Conservation (phyloP, 164 flowering plant species). For the Paratinospora sagittata region DNA sequence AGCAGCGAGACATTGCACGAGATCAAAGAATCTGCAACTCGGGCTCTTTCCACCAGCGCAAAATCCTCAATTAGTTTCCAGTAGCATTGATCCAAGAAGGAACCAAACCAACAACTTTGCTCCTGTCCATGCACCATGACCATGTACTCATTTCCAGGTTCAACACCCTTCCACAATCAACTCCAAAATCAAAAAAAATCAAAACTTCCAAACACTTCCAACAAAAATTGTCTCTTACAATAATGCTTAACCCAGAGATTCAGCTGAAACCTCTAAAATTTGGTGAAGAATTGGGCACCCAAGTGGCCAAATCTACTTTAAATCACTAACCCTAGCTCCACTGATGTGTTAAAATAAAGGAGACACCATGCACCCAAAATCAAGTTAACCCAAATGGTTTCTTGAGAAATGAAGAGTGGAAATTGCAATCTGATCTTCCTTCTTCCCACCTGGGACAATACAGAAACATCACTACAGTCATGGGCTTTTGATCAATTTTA, state of each 20-base stretch:
- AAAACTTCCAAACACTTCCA: slow-evolving; percentile 6
- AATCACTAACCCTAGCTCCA: neutral
- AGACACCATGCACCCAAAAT: neutral
- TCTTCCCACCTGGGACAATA: slow-evolving; percentile 19
- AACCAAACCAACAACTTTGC: slow-evolving; percentile 50
- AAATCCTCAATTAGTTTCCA: slow-evolving; percentile 30
- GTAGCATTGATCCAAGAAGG: slow-evolving; percentile 36
- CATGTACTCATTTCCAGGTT: slow-evolving; percentile 64
- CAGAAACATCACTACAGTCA: slow-evolving; percentile 25
- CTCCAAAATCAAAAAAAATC: slow-evolving; percentile 9
- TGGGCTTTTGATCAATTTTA: slow-evolving; percentile 20
- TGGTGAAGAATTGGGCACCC: slow-evolving; percentile 1
- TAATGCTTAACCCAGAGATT: neutral
- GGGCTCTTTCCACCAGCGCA: slow-evolving; percentile 21
- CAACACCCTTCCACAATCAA: slow-evolving; percentile 32
- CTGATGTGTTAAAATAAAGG: neutral
- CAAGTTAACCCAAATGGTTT: slow-evolving; percentile 38
- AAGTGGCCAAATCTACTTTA: slow-evolving; percentile 9
- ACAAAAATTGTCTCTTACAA: slow-evolving; percentile 5
- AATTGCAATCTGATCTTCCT: slow-evolving; percentile 22
- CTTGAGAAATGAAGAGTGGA: slow-evolving; percentile 21
- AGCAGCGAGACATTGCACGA: slow-evolving; percentile 97
- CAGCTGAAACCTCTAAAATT: slow-evolving; percentile 1
- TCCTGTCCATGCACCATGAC: slow-evolving; percentile 86
- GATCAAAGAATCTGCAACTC: slow-evolving; percentile 20